Conservation (phyloP, 805 yeast genomes). For the Candida nonsorbophila region DNA sequence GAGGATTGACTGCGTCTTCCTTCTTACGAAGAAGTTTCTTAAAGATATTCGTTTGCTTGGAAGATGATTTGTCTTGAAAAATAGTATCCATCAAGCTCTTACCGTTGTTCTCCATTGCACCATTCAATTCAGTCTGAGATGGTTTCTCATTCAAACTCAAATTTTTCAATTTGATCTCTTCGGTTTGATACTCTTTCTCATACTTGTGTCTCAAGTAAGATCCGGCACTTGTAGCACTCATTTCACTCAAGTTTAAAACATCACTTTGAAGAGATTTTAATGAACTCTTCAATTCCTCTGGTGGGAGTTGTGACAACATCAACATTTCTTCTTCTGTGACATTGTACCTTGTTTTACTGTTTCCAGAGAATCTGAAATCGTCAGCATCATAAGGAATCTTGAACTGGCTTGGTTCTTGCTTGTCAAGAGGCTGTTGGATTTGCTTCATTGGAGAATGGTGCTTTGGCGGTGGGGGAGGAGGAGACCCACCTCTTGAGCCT, state of each 20-base stretch:
- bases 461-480: conserved; percentile 41
- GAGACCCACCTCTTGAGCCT: conserved; percentile 28
- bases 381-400: conserved; percentile 32
- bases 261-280: conserved; percentile 40
- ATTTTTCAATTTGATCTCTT: conserved; percentile 15
- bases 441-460: conserved; percentile 10
- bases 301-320: conserved; percentile 25
- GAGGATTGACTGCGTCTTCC: conserved; percentile 18
- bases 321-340: conserved; percentile 22
- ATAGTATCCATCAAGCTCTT: conserved; percentile 33
- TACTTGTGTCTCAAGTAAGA: conserved; percentile 71
- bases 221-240: conserved; percentile 88
- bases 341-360: conserved; percentile 9
- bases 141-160: conserved; percentile 17
- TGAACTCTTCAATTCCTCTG: conserved; percentile 34
- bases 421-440: conserved; percentile 1
- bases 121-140: conserved; percentile 8
- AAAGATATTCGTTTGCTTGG: conserved; percentile 41
- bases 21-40: conserved; percentile 32
- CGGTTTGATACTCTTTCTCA: conserved; percentile 28
- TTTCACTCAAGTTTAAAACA: conserved; percentile 52
- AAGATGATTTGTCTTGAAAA: conserved; percentile 39
- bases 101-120: conserved; percentile 7
- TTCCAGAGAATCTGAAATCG: conserved; percentile 27
- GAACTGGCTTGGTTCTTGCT: too few species aligned